Evolutionary conservation across 768 basidiomycete species (phyloP).

Genomic region (Boletus edulis): DNA sequence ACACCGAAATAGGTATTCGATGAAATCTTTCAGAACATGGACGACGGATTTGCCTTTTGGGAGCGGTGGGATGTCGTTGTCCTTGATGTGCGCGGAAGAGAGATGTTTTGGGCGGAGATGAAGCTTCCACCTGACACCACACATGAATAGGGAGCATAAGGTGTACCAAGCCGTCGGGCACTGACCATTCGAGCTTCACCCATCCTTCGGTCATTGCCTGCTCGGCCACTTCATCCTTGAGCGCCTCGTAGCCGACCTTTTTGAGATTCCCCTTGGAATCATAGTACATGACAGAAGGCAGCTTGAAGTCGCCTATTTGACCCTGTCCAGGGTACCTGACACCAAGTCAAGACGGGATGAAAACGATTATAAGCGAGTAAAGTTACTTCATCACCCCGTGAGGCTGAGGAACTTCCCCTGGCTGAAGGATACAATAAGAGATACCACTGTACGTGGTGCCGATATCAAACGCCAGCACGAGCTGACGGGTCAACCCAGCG

Average conservation of each 20-base stretch:
- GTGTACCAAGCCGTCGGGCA: not conserved
- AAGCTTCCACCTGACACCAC: constrained; percentile 33
- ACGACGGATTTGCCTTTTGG: constrained; percentile 37
- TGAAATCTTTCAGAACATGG: constrained; percentile 44
- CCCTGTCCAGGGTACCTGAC: constrained; percentile 38
- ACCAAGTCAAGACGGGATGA: not conserved
- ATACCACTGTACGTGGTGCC: constrained; percentile 38
- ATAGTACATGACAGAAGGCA: constrained; percentile 47
- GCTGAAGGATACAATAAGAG: constrained; percentile 38
- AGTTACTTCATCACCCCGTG: constrained; percentile 17
- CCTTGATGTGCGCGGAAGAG: constrained; percentile 20
- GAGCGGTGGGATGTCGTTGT: constrained; percentile 36
- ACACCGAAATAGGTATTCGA: constrained; percentile 43
- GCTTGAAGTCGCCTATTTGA: constrained; percentile 39
- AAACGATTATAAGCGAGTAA: too few species aligned
- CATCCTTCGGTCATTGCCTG: constrained; percentile 38
- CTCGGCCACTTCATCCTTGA: constrained; percentile 33
- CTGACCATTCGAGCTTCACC: constrained; percentile 43
- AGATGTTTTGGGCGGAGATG: constrained; percentile 36
- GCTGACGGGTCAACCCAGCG: constrained; percentile 29
- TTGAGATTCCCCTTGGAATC: constrained; percentile 35
- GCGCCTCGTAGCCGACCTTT: constrained; percentile 42
- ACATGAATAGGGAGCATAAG: not conserved
- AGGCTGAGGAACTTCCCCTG: constrained; percentile 25
- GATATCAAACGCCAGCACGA: constrained; percentile 38